Base-by-base conservation (phyloP, 768 basidiomycete species). In the Krasilnikovozyma curviuscula region DNA sequence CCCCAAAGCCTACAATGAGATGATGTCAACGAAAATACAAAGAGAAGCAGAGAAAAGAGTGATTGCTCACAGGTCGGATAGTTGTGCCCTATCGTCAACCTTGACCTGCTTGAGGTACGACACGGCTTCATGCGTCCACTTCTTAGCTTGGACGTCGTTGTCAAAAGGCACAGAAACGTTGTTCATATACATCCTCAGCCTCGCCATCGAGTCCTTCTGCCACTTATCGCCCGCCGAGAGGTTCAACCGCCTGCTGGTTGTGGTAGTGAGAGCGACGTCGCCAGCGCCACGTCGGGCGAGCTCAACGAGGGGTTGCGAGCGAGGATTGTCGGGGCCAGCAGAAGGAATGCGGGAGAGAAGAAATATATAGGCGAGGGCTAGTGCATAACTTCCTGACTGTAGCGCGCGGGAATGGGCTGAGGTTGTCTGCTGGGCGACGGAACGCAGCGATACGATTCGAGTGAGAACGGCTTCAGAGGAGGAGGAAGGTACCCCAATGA, bases 81-180 rank as follows among this genome's bases (percentile, higher is more conserved):
- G 27, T 13, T 52, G 51, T n/a, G 35, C 37, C 29, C 44, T 29
- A 18, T 55, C 52, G 9, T 50, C 53, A 3, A 55, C 52, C n/a
- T 46, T 30, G 7, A 55, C 52, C 28, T 55, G 52, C 27, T 44
- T 47, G 39, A 55, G 40, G 25, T 55, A 50, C 34, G 47, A 32
- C 3, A 55, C 47, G 14, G 54, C 54, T 47, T 55, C 54, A 28
- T 55, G 44, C 1, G 54, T 55, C 54, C 54, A 55, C 41, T 55
- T 55, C 23, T 31, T 35, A 39, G 51, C 53, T 29, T 55, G 51
- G 38, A 46, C 35, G 40, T 55, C 54, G 7, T 47, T 52, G 3
- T 50, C 54, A 44, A 49, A 55, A 13, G 54, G 54, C 14, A 52
- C 53, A 12, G 54, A 52, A 14, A 55, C 54, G 30, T 55, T 44